These are phyloP conservation scores for Poterioochromonas sp. DNA, from an alignment of 352 stramenopile genomes.

Conservation along the genomic window DNA sequence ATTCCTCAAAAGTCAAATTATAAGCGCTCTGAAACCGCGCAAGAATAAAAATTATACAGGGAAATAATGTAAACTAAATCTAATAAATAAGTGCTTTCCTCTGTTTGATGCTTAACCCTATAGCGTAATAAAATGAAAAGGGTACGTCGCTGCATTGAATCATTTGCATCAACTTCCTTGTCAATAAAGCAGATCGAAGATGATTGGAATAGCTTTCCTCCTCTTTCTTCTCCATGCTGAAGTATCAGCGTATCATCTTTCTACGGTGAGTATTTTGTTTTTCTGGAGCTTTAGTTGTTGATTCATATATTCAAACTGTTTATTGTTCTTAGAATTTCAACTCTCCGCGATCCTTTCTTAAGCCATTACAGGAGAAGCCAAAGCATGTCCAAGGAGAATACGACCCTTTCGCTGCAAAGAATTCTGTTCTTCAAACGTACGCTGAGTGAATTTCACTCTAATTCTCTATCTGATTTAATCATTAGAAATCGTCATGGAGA, in stretches of 20 bases:
- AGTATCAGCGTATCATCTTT: neutral
- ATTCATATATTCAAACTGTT: too few relatives aligned
- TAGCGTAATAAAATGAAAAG: neutral
- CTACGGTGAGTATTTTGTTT: neutral
- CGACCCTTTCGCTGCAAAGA: too few relatives aligned
- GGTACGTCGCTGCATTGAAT: neutral
- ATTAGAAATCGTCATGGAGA: slow-evolving; percentile 26
- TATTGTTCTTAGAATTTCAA: too few relatives aligned
- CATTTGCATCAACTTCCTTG: neutral
- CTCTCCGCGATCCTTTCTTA: too few relatives aligned
- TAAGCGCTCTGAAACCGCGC: neutral
- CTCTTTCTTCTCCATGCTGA: neutral
- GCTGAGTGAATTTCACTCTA: too few relatives aligned
- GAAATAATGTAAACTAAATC: neutral
- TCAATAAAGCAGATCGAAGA: neutral
- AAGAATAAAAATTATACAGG: neutral
- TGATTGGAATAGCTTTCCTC: neutral
- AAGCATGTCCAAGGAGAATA: too few relatives aligned
- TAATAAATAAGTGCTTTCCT: neutral
- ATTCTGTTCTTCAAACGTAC: too few relatives aligned
- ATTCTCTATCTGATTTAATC: neutral
- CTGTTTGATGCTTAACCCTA: too few relatives aligned
- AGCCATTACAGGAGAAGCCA: too few relatives aligned
- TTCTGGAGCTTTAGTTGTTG: too few relatives aligned
- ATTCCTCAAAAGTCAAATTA: neutral